Evolutionary conservation across 306 rosid species (phyloP).

Genomic region (Quercus agrifolia): DNA sequence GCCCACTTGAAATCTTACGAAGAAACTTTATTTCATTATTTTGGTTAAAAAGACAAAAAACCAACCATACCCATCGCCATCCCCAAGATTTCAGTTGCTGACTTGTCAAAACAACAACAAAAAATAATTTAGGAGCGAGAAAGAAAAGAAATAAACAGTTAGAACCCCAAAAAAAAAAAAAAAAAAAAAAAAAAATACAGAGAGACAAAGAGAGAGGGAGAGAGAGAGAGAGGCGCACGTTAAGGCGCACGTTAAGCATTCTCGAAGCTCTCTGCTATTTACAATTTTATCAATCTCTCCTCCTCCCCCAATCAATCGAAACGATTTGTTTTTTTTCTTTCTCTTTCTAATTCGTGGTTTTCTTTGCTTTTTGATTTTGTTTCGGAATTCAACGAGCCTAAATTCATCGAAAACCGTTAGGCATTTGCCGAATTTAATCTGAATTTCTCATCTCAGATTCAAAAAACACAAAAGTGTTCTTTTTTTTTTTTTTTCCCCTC

Average conservation of each 20-base stretch:
- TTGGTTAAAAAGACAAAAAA: conserved; percentile 45
- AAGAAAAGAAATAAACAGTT: conserved; percentile 16
- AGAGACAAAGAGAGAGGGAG: not conserved
- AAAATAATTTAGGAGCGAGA: not conserved
- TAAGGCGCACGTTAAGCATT: conserved; percentile 38
- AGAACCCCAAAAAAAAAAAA: not conserved
- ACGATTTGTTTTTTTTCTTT: too few relatives aligned
- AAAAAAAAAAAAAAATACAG: not conserved
- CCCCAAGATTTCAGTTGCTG: conserved; percentile 56
- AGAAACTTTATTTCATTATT: not conserved
- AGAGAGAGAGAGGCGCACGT: too few relatives aligned
- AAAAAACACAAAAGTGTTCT: not conserved
- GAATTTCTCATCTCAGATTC: conserved; percentile 2
- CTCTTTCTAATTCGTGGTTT: too few relatives aligned
- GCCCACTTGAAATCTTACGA: too few relatives aligned
- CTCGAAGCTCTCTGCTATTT: conserved; percentile 7
- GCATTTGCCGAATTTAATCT: conserved; percentile 6
- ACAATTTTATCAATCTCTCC: too few relatives aligned
- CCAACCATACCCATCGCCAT: conserved; percentile 48
- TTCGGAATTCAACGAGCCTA: conserved; percentile 20
- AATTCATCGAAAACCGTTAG: conserved; percentile 22
- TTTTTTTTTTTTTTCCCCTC: not conserved
- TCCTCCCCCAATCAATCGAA: too few relatives aligned
- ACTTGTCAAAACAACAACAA: conserved; percentile 42
- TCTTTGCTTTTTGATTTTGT: too few relatives aligned